Base-by-base conservation (phyloP, 352 stramenopile genomes). In the Pythium aquatile region DNA sequence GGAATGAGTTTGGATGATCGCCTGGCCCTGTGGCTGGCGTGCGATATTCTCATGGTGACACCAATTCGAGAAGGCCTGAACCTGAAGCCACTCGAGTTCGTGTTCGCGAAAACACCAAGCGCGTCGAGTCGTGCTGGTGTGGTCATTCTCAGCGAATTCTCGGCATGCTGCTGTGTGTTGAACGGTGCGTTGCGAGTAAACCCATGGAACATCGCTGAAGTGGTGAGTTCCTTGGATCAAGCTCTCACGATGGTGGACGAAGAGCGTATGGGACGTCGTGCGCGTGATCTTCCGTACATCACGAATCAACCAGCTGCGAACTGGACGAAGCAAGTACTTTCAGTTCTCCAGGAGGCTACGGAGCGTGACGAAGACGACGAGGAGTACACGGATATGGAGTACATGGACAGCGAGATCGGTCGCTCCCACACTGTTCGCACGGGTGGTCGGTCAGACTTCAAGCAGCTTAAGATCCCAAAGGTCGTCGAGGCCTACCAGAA, bases 61-160 rank as follows among this genome's bases (percentile, higher is more conserved):
- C 95, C 94, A 0, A 94, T 99, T 49, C 89, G 97, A 20, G 97
- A 99, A 77, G 97, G 97, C n/a, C 73, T 99, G 17, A 99, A 99
- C 78, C 77, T 99, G 37, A 93, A 96, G 66, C 97, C 97, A 3
- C 79, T 99, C 46, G 97, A 99, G 77, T 98, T 95, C 69, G 92
- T 98, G 39, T 97, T 91, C 72, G 78, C 85, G 20, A 93, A 96
- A 61, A 76, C 79, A 58, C 72, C 83, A 46, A 70, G 55, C 20
- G 62, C 85, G 66, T 75, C 78, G 55, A 74, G 73, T 67, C 74
- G 75, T 7, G 85, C 96, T 8, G 97, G 97, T 26, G 97, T 99
- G 9, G 94, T 99, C 0, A 96, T 99, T 52, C 61, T 97, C 29
- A 98, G 92, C 24, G 97, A 99, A 68, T 99, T 99, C 73, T 98